Evolutionary conservation across 1,139 yeast species (phyloP), one percentile per base, ranked within the genome.

Genomic region (Geotrichum citri-aurantii): DNA sequence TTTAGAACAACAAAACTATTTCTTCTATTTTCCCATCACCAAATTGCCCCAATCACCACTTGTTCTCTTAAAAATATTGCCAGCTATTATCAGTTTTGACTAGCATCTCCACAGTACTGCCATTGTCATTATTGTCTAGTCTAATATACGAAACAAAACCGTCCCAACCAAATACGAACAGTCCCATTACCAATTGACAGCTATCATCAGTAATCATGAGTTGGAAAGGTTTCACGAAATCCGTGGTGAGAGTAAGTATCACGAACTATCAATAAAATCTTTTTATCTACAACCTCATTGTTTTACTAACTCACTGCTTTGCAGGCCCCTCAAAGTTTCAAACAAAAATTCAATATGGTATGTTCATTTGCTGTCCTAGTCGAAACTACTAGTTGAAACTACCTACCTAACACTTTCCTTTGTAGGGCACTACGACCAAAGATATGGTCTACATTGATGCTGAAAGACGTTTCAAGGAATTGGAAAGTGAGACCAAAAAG

Each of bases 371-470:
- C 7, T 19, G 11, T 3, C 23, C 24, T 24, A 27, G 29, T 17
- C 14, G 49, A 19, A 8, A 23, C 54, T 47, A 46, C 48, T 44
- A 26, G 19, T 26, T 11, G 14, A n/a, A 51, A 52, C 51, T 23
- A 33, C 23, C 8, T 4, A 7, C 17, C 42, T 37, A 37, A 37
- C 44, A 37, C 17, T 3, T n/a, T 8, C 14, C 21, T 37, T 37
- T 31, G 11, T 44, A 64, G 92, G 97, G 97, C 48, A 88, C 86
- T 56, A 79, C 81, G 58, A 89, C 97, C 55, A 80, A 78, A 57
- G 99, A 93, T 71, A 83, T 96, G 0, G 97, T 93, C 23, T 93
- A 91, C 71, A 81, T 81, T 54, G 99, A 93, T 75, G 98, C 98
- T 8, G 99, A 93, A 73, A 81, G 97, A 72, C 82, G 99, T 68